These are phyloP conservation scores for Phytophthora sp. DNA, from an alignment of 352 stramenopile species.

Conservation along the genomic window DNA sequence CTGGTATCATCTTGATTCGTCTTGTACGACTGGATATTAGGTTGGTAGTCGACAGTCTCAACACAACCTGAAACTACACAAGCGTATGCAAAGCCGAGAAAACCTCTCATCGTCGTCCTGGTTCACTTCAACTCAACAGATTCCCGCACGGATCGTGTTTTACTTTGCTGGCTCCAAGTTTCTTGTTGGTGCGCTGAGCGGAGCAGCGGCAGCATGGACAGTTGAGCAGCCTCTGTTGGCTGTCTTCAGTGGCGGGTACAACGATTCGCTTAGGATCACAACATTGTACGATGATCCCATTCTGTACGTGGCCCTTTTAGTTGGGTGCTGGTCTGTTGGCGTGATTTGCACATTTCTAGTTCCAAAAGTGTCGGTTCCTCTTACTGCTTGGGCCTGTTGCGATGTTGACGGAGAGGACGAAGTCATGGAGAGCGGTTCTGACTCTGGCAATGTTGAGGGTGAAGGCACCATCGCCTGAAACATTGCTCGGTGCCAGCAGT, in stretches of 20 bases:
- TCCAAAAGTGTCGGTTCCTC: not conserved
- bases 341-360: not conserved
- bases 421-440: not conserved
- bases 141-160: not conserved
- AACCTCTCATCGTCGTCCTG: too few species aligned
- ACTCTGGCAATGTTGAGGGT: too few species aligned
- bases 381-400: not conserved
- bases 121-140: not conserved
- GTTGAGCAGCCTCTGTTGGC: not conserved
- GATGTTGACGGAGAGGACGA: not conserved
- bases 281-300: not conserved
- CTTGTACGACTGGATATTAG: not conserved
- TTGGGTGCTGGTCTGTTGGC: not conserved
- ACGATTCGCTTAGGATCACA: not conserved
- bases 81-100: too few species aligned
- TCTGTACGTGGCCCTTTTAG: not conserved
- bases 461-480: too few species aligned
- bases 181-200: too few species aligned
- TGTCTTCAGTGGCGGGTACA: not conserved
- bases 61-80: too few species aligned
- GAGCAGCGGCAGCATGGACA: not conserved
- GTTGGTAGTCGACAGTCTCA: not conserved
- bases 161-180: not conserved
- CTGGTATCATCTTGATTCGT: not conserved
- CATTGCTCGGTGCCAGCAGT: too few species aligned